phyloP scores from a whole-genome alignment of 2,329 filamentous ascomycete species.

The Alternaria solani region DNA sequence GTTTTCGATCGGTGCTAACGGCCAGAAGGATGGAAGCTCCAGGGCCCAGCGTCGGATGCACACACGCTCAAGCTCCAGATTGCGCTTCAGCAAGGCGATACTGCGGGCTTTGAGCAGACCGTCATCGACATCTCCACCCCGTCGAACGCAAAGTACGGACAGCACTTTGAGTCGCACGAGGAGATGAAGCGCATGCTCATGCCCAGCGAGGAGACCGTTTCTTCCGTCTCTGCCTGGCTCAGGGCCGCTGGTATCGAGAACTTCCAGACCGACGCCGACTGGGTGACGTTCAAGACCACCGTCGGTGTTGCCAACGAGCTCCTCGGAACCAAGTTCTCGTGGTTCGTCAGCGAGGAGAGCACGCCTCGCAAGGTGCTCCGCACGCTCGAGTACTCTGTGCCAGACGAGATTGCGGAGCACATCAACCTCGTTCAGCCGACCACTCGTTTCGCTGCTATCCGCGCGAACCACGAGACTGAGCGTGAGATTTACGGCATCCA shows the following conservation, averaged over 20 bases:
- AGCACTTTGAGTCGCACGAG: constrained; percentile 55
- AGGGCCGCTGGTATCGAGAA: constrained; percentile 49
- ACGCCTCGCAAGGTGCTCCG: constrained; percentile 55
- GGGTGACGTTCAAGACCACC: constrained; percentile 50
- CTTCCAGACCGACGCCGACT: constrained; percentile 51
- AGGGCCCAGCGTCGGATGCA: constrained; percentile 26
- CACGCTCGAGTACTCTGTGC: constrained; percentile 53
- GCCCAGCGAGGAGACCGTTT: constrained; percentile 49
- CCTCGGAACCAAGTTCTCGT: constrained; percentile 59
- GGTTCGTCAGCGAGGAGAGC: constrained; percentile 49
- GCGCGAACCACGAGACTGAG: constrained; percentile 28
- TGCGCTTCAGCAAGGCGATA: constrained; percentile 40
- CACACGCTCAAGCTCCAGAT: constrained; percentile 41
- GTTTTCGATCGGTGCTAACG: background rate
- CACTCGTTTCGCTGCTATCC: constrained; percentile 56
- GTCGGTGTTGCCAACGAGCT: constrained; percentile 53
- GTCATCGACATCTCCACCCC: constrained; percentile 58
- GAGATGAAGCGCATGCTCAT: constrained; percentile 56
- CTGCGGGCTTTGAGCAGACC: constrained; percentile 50
- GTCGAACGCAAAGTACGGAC: constrained; percentile 57
- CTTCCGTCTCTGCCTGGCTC: constrained; percentile 56
- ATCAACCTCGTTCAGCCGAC: constrained; percentile 62
- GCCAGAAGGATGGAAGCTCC: constrained; percentile 33
- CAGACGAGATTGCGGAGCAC: constrained; percentile 48
- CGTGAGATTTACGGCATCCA: constrained; percentile 29